Evolutionary conservation across 2,329 filamentous ascomycete genomes (phyloP).

Genomic region (Lachnellula willkommii): DNA sequence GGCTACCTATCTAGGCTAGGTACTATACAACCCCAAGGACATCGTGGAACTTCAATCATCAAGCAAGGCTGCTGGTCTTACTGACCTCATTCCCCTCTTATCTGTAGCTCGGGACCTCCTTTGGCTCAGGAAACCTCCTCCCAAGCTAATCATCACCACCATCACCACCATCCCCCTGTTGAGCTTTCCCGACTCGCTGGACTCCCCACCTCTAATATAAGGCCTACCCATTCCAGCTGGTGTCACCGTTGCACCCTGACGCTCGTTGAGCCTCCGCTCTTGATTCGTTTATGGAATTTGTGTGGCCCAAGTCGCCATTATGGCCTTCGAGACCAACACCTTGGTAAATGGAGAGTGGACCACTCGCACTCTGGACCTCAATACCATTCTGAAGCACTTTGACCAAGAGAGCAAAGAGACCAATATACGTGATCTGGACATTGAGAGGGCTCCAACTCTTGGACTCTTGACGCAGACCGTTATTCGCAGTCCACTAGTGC

Average conservation of each 20-base stretch:
- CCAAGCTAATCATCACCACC: neutral
- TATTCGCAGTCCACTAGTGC: slow-evolving; percentile 67
- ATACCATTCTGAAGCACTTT: slow-evolving; percentile 37
- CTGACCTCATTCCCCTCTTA: neutral
- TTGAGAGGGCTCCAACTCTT: slow-evolving; percentile 44
- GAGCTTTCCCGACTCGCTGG: neutral
- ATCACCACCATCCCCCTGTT: neutral
- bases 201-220: neutral
- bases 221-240: neutral
- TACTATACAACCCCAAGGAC: neutral
- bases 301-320: slow-evolving; percentile 10
- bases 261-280: neutral
- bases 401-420: slow-evolving; percentile 30
- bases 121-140: neutral
- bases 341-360: slow-evolving; percentile 33
- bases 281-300: slow-evolving; percentile 3
- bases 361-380: slow-evolving; percentile 35
- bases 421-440: slow-evolving; percentile 28
- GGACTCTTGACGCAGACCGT: slow-evolving; percentile 77
- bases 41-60: neutral
- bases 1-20: neutral
- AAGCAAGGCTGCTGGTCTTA: neutral
- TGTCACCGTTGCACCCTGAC: neutral
- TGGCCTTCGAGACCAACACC: slow-evolving; percentile 29
- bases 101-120: neutral